These are phyloP conservation scores for Babesia divergens DNA, from an alignment of 169 alveolate species.

Conservation along the genomic window DNA sequence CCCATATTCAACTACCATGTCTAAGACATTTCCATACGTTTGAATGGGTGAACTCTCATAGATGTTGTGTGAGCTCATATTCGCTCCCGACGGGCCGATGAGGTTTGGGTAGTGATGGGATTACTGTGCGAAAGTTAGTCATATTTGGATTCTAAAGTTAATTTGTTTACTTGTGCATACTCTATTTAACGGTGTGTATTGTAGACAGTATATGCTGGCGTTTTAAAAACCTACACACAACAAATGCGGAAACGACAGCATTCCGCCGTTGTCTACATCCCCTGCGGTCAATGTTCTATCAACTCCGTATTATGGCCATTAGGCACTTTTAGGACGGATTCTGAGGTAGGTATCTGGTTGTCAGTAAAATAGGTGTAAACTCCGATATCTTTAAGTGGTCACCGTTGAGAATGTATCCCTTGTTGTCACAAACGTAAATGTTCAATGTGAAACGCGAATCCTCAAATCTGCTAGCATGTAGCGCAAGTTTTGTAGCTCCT, in stretches of 20 bases:
- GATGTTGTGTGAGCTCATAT: not conserved
- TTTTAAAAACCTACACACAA: conserved; percentile 65
- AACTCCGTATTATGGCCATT: conserved; percentile 91
- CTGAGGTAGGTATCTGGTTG: no score
- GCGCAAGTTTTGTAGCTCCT: conserved; percentile 89
- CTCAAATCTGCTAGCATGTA: conserved; percentile 89
- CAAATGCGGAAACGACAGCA: conserved; percentile 93
- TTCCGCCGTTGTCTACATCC: conserved; percentile 97
- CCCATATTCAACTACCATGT: not conserved
- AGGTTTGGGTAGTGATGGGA: not conserved
- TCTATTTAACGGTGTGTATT: not conserved
- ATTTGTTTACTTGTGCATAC: not conserved
- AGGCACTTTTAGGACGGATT: no score
- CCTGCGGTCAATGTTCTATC: conserved; percentile 94
- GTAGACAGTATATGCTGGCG: not conserved
- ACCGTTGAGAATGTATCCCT: conserved; percentile 96
- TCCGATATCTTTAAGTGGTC: conserved; percentile 94
- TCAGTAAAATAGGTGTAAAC: no score
- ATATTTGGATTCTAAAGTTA: not conserved
- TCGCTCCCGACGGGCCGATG: not conserved
- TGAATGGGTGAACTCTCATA: not conserved
- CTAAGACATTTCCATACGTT: not conserved
- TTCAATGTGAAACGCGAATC: conserved; percentile 93
- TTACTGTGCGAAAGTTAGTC: not conserved
- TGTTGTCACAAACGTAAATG: conserved; percentile 93